A percentile compares a stretch with the other conserved stretches of the same genome.
phyloP scores from a whole-genome alignment of 768 basidiomycete genomes.

The Galerina marginata region DNA sequence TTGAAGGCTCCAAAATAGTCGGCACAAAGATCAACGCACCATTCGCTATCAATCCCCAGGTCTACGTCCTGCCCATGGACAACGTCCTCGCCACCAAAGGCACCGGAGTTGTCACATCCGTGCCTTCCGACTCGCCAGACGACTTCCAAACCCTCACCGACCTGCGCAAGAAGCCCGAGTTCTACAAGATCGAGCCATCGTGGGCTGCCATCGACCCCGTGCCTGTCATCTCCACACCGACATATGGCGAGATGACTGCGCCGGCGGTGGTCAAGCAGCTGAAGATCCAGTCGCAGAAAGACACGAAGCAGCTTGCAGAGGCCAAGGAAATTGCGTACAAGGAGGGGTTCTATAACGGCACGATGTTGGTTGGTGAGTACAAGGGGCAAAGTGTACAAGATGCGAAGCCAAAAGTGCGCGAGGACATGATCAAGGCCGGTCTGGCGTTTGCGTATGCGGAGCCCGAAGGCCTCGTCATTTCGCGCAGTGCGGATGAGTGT shows the following conservation, averaged over 20 bases:
- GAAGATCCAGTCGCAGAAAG: slow-evolving; percentile 96
- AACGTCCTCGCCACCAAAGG: slow-evolving; percentile 97
- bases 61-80: slow-evolving; percentile 99
- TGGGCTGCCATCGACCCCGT: slow-evolving; percentile 89
- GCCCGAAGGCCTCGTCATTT: slow-evolving; percentile 90
- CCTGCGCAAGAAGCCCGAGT: slow-evolving; percentile 94
- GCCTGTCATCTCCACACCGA: slow-evolving; percentile 85
- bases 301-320: slow-evolving; percentile 89
- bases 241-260: slow-evolving; percentile 93
- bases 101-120: slow-evolving; percentile 97
- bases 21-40: slow-evolving; percentile 93
- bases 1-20: slow-evolving; percentile 80
- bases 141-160: slow-evolving; percentile 91
- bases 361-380: slow-evolving; percentile 90
- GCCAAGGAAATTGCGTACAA: slow-evolving; percentile 99
- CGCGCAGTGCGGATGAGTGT: slow-evolving; percentile 94
- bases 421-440: slow-evolving; percentile 77
- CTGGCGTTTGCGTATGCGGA: slow-evolving; percentile 93
- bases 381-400: slow-evolving; percentile 89
- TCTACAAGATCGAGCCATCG: slow-evolving; percentile 90
- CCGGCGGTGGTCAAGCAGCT: slow-evolving; percentile 82
- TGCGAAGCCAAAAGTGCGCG: slow-evolving; percentile 88
- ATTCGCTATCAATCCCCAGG: slow-evolving; percentile 78
- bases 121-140: slow-evolving; percentile 98
- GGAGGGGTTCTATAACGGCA: slow-evolving; percentile 96